Evolutionary conservation across 2,329 filamentous ascomycete genomes (phyloP).

Genomic region (Clarireedia sp.): DNA sequence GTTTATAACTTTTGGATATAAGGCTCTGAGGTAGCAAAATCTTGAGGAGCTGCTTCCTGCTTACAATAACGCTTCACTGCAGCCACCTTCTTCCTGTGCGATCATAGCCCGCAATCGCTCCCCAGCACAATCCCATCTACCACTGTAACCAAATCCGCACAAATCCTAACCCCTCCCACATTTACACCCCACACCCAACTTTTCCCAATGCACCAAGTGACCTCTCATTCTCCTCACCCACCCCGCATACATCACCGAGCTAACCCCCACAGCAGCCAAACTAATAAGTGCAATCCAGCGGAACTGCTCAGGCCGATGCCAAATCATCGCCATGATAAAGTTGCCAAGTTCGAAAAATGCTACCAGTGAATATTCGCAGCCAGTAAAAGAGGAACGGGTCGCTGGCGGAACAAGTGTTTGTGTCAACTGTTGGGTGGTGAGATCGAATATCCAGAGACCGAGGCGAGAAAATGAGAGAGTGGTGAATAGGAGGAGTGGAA

Average conservation of each 20-base stretch:
- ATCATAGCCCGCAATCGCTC: no score
- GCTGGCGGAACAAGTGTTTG: slow-evolving; percentile 31
- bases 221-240: slow-evolving; percentile 35
- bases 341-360: slow-evolving; percentile 35
- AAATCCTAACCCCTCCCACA: no score
- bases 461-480: slow-evolving; percentile 37
- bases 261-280: slow-evolving; percentile 27
- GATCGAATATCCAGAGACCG: slow-evolving; percentile 38
- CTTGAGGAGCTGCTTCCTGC: no score
- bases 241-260: slow-evolving; percentile 30
- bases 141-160: no score
- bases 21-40: no score
- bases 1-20: no score
- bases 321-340: slow-evolving; percentile 31
- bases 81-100: no score
- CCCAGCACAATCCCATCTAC: no score
- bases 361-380: slow-evolving; percentile 35
- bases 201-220: slow-evolving; percentile 36
- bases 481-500: slow-evolving; percentile 30
- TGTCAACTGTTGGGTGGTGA: slow-evolving; percentile 38
- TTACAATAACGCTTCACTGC: no score
- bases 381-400: slow-evolving; percentile 35
- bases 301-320: slow-evolving; percentile 33
- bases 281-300: slow-evolving; percentile 33
- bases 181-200: slow-evolving; percentile 13